Evolutionary conservation across 1,284 basidiomycete genomes (phyloP).

Genomic region (Kwoniella shivajii): DNA sequence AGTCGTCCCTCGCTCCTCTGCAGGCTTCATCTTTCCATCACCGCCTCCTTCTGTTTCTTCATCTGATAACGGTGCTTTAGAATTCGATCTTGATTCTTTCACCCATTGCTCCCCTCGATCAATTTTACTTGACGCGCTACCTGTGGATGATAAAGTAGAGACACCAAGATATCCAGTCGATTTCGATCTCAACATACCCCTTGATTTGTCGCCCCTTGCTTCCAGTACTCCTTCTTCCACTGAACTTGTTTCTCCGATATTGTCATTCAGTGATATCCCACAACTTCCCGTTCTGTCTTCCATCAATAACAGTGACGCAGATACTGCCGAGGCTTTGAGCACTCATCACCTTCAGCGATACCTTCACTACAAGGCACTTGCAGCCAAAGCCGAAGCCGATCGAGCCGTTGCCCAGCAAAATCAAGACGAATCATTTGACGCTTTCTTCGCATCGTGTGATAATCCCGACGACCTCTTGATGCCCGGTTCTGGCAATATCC

Average conservation of each 20-base stretch:
- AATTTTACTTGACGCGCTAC: slow-evolving; percentile 9
- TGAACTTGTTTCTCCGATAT: slow-evolving; percentile 38
- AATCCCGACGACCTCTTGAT: slow-evolving; percentile 19
- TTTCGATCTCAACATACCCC: slow-evolving; percentile 5
- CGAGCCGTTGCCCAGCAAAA: slow-evolving; percentile 18
- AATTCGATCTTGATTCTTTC: slow-evolving; percentile 37
- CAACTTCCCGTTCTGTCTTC: slow-evolving; percentile 2
- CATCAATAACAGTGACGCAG: slow-evolving; percentile 17
- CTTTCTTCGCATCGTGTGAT: slow-evolving; percentile 26
- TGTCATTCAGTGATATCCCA: slow-evolving; percentile 17
- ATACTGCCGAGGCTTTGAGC: slow-evolving; percentile 41
- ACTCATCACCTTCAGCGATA: slow-evolving; percentile 49
- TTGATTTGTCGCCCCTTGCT: slow-evolving; percentile 22
- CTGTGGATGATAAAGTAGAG: slow-evolving; percentile 7
- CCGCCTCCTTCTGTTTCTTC: slow-evolving; percentile 33
- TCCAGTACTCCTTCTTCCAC: slow-evolving; percentile 29
- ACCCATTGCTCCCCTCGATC: slow-evolving; percentile 22
- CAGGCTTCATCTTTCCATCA: slow-evolving; percentile 28
- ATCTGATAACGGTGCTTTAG: slow-evolving; percentile 21
- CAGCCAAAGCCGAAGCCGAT: slow-evolving; percentile 42
- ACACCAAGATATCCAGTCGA: slow-evolving; percentile 3
- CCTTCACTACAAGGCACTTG: slow-evolving; percentile 49
- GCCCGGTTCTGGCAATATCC: slow-evolving; percentile 16
- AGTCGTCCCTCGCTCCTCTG: not conserved
- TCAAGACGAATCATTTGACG: slow-evolving; percentile 21